phyloP scores from a whole-genome alignment of 345 rosid species.

The Linum lewisii region DNA sequence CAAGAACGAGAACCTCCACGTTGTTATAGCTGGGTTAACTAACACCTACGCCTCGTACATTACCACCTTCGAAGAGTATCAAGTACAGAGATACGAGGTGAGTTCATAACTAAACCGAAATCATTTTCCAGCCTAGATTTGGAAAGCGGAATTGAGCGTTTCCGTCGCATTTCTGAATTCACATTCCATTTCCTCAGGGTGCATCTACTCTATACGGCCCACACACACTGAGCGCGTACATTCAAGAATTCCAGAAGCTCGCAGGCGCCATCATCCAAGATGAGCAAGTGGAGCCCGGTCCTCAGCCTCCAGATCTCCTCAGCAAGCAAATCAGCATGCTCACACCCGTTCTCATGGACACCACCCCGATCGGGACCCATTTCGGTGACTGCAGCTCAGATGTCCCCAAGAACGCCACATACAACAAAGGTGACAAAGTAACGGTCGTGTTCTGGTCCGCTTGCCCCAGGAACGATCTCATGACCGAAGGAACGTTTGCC shows the following conservation, averaged over 20 bases:
- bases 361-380: constrained; percentile 49
- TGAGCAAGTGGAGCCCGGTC: constrained; percentile 48
- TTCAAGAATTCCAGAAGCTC: constrained; percentile 85
- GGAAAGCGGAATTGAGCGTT: too few relatives aligned
- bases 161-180: too few relatives aligned
- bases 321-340: constrained; percentile 72
- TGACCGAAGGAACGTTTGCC: constrained; percentile 89
- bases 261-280: constrained; percentile 49
- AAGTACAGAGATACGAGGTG: constrained; percentile 94
- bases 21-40: constrained; percentile 87
- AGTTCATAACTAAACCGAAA: constrained; percentile 10
- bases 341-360: constrained; percentile 78
- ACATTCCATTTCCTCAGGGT: constrained; percentile 80
- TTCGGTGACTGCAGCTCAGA: constrained; percentile 81
- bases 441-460: constrained; percentile 84
- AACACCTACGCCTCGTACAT: constrained; percentile 90
- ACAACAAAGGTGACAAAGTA: constrained; percentile 59
- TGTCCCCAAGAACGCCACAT: constrained; percentile 63
- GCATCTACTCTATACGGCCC: constrained; percentile 91
- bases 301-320: constrained; percentile 75
- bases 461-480: constrained; percentile 86
- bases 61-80: constrained; percentile 88
- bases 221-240: constrained; percentile 78
- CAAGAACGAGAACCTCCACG: constrained; percentile 46
- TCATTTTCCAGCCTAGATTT: too few relatives aligned